These are phyloP conservation scores for Fomitopsis betulina DNA, from an alignment of 1,284 basidiomycete genomes.

Conservation along the genomic window DNA sequence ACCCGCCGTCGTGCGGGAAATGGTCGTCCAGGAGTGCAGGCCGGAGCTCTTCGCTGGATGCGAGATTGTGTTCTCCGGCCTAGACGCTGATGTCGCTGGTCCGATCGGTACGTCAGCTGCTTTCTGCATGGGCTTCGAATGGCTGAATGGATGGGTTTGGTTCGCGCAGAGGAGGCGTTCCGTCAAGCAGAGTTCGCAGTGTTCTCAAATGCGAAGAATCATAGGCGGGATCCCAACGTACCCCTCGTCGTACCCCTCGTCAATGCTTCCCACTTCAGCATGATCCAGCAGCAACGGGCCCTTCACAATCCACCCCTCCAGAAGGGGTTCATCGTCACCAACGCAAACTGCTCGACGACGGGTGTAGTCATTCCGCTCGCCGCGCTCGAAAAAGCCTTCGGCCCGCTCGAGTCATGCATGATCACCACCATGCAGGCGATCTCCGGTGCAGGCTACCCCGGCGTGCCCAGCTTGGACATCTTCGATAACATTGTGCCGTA, in stretches of 20 bases:
- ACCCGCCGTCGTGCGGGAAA: slow-evolving; percentile 61
- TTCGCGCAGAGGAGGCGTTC: slow-evolving; percentile 75
- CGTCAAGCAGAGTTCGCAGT: slow-evolving; percentile 86
- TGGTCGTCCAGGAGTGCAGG: slow-evolving; percentile 78
- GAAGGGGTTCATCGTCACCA: slow-evolving; percentile 96
- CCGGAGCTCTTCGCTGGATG: slow-evolving; percentile 81
- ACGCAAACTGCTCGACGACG: slow-evolving; percentile 98
- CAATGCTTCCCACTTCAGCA: slow-evolving; percentile 84
- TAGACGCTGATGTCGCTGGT: slow-evolving; percentile 93
- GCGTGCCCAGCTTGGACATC: slow-evolving; percentile 88
- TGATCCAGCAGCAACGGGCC: slow-evolving; percentile 80
- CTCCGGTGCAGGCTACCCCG: slow-evolving; percentile 96
- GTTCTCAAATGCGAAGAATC: slow-evolving; percentile 99
- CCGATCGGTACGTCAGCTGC: slow-evolving; percentile 73
- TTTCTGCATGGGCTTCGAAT: background rate
- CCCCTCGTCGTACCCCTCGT: slow-evolving; percentile 97
- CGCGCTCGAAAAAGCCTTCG: slow-evolving; percentile 90
- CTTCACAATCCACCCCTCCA: slow-evolving; percentile 67
- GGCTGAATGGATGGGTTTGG: background rate
- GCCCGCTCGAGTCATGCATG: slow-evolving; percentile 86
- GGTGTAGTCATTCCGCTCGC: slow-evolving; percentile 90
- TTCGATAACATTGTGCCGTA: slow-evolving; percentile 96
- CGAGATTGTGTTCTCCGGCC: slow-evolving; percentile 88
- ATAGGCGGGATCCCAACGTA: slow-evolving; percentile 89
- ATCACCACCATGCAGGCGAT: slow-evolving; percentile 98